phyloP scores from a whole-genome alignment of 768 basidiomycete species.

The Thelephora aurantiotincta region DNA sequence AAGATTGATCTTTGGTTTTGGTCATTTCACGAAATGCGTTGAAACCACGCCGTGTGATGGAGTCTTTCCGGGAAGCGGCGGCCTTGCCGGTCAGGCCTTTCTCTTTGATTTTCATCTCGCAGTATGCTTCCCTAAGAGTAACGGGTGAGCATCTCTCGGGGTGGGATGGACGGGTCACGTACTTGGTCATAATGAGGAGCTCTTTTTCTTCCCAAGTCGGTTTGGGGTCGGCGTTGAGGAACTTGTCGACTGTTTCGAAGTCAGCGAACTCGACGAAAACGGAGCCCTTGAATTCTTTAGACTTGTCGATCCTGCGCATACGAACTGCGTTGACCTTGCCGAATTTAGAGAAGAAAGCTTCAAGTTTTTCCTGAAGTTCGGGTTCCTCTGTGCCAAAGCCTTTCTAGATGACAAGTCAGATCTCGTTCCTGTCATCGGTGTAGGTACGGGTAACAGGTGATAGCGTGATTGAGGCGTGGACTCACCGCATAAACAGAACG shows the following conservation, averaged over 20 bases:
- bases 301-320: constrained; percentile 68
- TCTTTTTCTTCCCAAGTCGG: constrained; percentile 68
- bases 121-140: constrained; percentile 57
- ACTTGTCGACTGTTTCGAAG: constrained; percentile 49
- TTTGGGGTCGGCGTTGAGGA: constrained; percentile 72
- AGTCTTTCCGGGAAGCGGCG: constrained; percentile 43
- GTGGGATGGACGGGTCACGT: constrained; percentile 11
- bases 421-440: background rate
- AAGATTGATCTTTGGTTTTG: constrained; percentile 17
- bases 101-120: constrained; percentile 93
- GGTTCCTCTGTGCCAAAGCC: constrained; percentile 61
- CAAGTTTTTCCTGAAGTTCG: constrained; percentile 57
- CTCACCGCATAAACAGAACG: constrained; percentile 82
- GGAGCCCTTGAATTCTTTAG: constrained; percentile 85
- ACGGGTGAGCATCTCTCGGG: background rate
- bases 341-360: constrained; percentile 67
- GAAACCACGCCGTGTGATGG: constrained; percentile 43
- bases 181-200: constrained; percentile 84
- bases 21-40: constrained; percentile 68
- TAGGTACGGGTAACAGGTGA: background rate
- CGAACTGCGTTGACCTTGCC: constrained; percentile 72
- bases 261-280: constrained; percentile 87
- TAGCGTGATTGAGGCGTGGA: constrained; percentile 9
- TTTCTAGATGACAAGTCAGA: constrained; percentile 39
- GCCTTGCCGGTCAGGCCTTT: constrained; percentile 74